phyloP scores from a whole-genome alignment of 352 stramenopile genomes.

The Elongisporangium undulatum region DNA sequence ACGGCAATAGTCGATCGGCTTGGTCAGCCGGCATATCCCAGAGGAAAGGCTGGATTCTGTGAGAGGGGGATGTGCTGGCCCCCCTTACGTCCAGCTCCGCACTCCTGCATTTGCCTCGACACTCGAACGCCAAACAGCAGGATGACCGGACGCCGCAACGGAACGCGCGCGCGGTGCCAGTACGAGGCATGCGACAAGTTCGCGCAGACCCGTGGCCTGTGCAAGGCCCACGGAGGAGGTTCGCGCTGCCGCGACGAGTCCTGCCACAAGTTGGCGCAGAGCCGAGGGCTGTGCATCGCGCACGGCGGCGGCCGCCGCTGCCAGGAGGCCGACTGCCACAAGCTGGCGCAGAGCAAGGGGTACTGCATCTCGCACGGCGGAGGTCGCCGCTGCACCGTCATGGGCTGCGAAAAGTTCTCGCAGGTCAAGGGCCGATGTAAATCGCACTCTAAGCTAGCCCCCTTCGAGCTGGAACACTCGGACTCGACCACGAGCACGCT shows the following conservation, averaged over 20 bases:
- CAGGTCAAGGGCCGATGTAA: conserved; percentile 86
- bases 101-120: conserved; percentile 8
- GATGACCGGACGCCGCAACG: conserved; percentile 40
- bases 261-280: conserved; percentile 83
- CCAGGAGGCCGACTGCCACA: conserved; percentile 65
- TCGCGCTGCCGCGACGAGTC: conserved; percentile 68
- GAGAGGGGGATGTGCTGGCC: background rate
- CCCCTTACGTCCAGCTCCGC: background rate
- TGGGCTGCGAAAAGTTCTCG: conserved; percentile 85
- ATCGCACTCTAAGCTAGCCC: conserved; percentile 72
- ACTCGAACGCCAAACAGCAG: conserved; percentile 31
- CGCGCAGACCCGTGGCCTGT: conserved; percentile 73
- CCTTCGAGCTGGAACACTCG: conserved; percentile 14
- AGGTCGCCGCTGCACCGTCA: conserved; percentile 63
- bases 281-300: conserved; percentile 69
- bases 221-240: conserved; percentile 82
- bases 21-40: background rate
- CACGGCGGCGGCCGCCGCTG: conserved; percentile 74
- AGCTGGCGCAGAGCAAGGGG: conserved; percentile 73
- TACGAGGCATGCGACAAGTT: conserved; percentile 78
- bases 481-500: conserved; percentile 10
- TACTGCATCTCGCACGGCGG: conserved; percentile 83
- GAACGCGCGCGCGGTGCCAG: conserved; percentile 73
- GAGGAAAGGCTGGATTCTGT: background rate
- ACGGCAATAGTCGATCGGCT: background rate